Base-by-base conservation (phyloP, 2,329 filamentous ascomycete species). In the Talaromyces sp. region DNA sequence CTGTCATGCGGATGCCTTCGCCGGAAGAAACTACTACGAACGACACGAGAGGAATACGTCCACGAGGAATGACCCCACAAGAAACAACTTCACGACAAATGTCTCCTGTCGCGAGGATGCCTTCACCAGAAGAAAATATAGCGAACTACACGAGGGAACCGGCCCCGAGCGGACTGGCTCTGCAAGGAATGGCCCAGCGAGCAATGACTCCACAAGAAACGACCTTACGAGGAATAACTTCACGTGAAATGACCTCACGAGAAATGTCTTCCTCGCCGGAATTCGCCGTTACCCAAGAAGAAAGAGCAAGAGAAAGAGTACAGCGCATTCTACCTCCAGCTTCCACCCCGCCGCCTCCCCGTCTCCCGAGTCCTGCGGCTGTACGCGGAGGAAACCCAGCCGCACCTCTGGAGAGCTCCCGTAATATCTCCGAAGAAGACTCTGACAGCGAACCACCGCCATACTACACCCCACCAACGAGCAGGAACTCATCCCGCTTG, bases 381-480 rank as follows among this genome's bases (percentile, higher is more conserved):
- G 34, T 40, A 51, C n/a, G n/a, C 4, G 33, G 55, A 51, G 28
- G 50, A 7, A 56, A 52, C 5, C 27, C 61, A 50, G 9, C 61
- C 33, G 14, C 33, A 5, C 3, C 33, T 36, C 50, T 50, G 2
- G 36, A 16, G 5, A 36, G 9, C 12, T 47, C 23, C 5, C 23
- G 33, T n/a, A 23, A 59, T 8, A 33, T 44, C 6, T 23, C 23
- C 23, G 10, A 44, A 16, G 42, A 57, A 18, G 55, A 55, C 3
- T 55, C 59, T 18, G 61, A 57, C 27, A 16, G 52, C 5, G 57
- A 61, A 30, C 52, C 53, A 33, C 84, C 85, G 0, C 83, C 85
- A 1, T 86, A 87, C 64, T 85, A 84, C 10, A 63, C 65, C 8
- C 54, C 66, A 16, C 63, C 66, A 30, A 61, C 63, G 31, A 68